Percentiles rank a stretch among this genome's conserved stretches.
These are phyloP conservation scores for Xanthoconium purpureum DNA, from an alignment of 768 basidiomycete species.

Conservation along the genomic window DNA sequence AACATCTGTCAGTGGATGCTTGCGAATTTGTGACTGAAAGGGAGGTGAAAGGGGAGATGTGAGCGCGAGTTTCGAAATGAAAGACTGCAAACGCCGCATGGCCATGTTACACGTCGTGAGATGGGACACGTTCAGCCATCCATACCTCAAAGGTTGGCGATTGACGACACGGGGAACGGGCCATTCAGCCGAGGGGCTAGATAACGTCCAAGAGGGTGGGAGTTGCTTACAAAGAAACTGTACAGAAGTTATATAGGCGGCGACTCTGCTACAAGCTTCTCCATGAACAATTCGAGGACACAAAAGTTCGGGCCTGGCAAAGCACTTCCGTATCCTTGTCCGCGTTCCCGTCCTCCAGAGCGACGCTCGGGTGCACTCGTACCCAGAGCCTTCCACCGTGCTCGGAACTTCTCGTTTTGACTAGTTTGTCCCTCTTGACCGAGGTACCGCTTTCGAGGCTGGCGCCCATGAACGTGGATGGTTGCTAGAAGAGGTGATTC, in stretches of 20 bases:
- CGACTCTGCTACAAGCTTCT: constrained; percentile 1
- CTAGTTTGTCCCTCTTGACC: constrained; percentile 40
- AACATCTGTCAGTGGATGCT: background rate
- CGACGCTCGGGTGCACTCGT: constrained; percentile 37
- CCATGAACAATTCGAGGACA: constrained; percentile 79
- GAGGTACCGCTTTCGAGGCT: constrained; percentile 66
- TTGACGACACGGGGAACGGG: too few species aligned
- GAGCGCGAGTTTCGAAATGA: background rate
- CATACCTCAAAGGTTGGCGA: background rate
- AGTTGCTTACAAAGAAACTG: constrained; percentile 41
- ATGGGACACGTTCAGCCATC: background rate
- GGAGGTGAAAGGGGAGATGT: constrained; percentile 1
- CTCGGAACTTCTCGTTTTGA: constrained; percentile 41
- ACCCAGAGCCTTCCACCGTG: constrained; percentile 34
- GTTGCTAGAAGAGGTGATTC: constrained; percentile 37
- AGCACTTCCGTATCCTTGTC: constrained; percentile 83
- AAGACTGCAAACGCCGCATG: background rate
- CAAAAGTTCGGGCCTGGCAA: constrained; percentile 88
- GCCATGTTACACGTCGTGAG: constrained; percentile 3
- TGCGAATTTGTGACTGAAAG: constrained; percentile 4
- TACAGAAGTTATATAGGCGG: constrained; percentile 23
- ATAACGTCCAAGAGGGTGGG: too few species aligned
- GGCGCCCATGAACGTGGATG: constrained; percentile 62
- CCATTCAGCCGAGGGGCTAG: too few species aligned
- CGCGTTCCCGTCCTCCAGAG: constrained; percentile 94